Percentiles rank a stretch among this genome's conserved stretches.
Evolutionary conservation across 495 filamentous ascomycete genomes (phyloP).

Genomic region (Daldinia bambusicola): DNA sequence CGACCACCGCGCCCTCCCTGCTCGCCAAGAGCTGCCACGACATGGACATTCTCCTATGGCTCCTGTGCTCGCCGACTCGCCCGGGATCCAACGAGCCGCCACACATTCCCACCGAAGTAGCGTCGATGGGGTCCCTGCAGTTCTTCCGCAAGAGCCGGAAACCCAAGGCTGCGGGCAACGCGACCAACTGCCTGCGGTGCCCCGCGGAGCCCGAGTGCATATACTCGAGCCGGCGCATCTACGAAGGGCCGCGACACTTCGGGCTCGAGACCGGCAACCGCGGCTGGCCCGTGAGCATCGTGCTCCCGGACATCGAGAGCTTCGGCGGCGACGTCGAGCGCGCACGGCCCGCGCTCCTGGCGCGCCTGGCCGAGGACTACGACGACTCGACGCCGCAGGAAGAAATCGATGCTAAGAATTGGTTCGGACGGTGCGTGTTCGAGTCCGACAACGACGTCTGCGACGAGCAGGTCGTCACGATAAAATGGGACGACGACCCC

Average conservation of each 20-base stretch:
- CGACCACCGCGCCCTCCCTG: slow-evolving; percentile 75
- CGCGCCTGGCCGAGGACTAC: slow-evolving; percentile 75
- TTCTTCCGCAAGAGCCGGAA: slow-evolving; percentile 81
- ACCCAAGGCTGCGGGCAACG: slow-evolving; percentile 72
- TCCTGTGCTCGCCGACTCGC: slow-evolving; percentile 73
- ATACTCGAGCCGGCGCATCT: slow-evolving; percentile 86
- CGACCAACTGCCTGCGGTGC: slow-evolving; percentile 91
- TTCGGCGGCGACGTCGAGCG: slow-evolving; percentile 57
- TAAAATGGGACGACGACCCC: slow-evolving; percentile 81
- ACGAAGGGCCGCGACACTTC: slow-evolving; percentile 62
- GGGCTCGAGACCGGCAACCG: slow-evolving; percentile 65
- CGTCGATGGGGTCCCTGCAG: slow-evolving; percentile 75
- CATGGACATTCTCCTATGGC: slow-evolving; percentile 90
- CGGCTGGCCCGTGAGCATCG: slow-evolving; percentile 86
- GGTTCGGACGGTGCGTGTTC: slow-evolving; percentile 95
- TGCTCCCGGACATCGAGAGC: slow-evolving; percentile 91
- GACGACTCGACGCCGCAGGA: slow-evolving; percentile 57
- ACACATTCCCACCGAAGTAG: slow-evolving; percentile 78
- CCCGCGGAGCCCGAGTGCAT: slow-evolving; percentile 73
- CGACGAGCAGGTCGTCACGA: slow-evolving; percentile 89
- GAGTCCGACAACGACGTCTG: slow-evolving; percentile 91
- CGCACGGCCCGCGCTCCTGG: slow-evolving; percentile 55
- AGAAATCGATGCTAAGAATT: slow-evolving; percentile 70
- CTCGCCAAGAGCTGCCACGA: slow-evolving; percentile 96
- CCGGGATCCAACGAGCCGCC: slow-evolving; percentile 52